Base-by-base conservation (phyloP, 257 asterid genomes). In the Rubia yunnanensis region DNA sequence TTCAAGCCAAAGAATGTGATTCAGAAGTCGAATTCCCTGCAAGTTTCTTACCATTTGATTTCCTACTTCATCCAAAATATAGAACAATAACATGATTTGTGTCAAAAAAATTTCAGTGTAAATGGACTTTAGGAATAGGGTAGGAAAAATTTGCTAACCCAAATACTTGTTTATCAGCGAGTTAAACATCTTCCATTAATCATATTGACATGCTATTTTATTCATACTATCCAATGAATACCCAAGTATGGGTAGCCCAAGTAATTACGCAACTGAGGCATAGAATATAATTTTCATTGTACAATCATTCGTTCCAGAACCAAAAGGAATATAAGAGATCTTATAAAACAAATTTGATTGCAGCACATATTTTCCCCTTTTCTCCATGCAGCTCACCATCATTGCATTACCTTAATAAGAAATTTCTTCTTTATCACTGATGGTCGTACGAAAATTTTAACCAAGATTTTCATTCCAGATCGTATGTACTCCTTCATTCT, bases 211-310 rank as follows among this genome's bases (percentile, higher is more conserved):
- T 92, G 83, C 83, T 92, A 97, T 77, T 92, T 92, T 32, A n/a
- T n/a, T n/a, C n/a, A 94, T 96, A 44, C 87, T 89, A 74, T 92
- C 98, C 85, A 92, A 66, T 49, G 98, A 92, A 71, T 89, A 92
- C 23, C 89, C 96, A 20, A 92, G 96, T 77, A 92, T 86, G 3
- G 98, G 98, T 69, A 92, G 76, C 49, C 98, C 98, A 31, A 89
- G 85, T 50, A 92, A 79, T 83, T 92, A 92, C 49, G 94, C 84
- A 75, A 92, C 98, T 92, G 68, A 68, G 76, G 20, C 30, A 46
- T 17, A 63, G 27, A 44, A 38, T 10, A 5, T 28, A 68, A 17
- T 44, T 58, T 46, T 69, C 59, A 66, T 24, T 49, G 59, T 26
- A 28, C 39, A 67, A 22, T n/a, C 22, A 60, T 20, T 48, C 46